Evolutionary conservation across 2,329 filamentous ascomycete genomes (phyloP).

Genomic region (Fusarium sp.): DNA sequence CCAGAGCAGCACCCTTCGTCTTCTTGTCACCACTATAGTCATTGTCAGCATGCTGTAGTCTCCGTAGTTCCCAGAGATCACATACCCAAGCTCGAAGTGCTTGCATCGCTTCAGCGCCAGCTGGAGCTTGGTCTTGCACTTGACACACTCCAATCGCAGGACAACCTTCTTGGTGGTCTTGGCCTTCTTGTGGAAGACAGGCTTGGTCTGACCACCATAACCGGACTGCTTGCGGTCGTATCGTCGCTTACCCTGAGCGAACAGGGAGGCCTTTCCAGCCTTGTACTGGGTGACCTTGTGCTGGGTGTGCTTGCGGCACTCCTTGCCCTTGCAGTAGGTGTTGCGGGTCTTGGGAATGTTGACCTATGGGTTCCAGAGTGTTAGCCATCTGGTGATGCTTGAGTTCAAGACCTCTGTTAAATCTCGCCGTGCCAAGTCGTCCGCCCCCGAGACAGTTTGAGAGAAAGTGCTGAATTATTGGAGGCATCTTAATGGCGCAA

Average conservation of each 20-base stretch:
- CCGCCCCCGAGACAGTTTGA: constrained; percentile 39
- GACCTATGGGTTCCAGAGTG: constrained; percentile 68
- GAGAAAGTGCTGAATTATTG: constrained; percentile 11
- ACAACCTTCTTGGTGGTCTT: constrained; percentile 99
- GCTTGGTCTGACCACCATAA: constrained; percentile 99
- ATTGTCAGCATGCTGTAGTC: constrained; percentile 53
- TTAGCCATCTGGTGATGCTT: constrained; percentile 44
- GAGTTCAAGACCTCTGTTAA: constrained; percentile 17
- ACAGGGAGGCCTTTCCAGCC: constrained; percentile 94
- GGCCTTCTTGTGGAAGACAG: constrained; percentile 99
- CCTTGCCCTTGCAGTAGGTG: constrained; percentile 97
- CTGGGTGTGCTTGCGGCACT: constrained; percentile 91
- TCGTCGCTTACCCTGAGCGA: constrained; percentile 99
- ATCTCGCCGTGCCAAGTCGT: constrained; percentile 14
- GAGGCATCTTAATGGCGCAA: background rate
- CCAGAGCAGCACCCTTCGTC: constrained; percentile 99
- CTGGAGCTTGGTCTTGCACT: constrained; percentile 98
- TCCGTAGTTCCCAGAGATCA: constrained; percentile 41
- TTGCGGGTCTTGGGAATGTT: constrained; percentile 98
- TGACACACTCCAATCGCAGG: constrained; percentile 95
- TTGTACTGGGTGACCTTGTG: constrained; percentile 98
- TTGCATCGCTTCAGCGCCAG: constrained; percentile 99
- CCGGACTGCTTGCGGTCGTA: constrained; percentile 99
- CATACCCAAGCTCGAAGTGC: constrained; percentile 99
- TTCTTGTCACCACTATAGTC: constrained; percentile 97